Evolutionary conservation across 2,329 filamentous ascomycete species (phyloP).

Genomic region (Penicillium sp.): DNA sequence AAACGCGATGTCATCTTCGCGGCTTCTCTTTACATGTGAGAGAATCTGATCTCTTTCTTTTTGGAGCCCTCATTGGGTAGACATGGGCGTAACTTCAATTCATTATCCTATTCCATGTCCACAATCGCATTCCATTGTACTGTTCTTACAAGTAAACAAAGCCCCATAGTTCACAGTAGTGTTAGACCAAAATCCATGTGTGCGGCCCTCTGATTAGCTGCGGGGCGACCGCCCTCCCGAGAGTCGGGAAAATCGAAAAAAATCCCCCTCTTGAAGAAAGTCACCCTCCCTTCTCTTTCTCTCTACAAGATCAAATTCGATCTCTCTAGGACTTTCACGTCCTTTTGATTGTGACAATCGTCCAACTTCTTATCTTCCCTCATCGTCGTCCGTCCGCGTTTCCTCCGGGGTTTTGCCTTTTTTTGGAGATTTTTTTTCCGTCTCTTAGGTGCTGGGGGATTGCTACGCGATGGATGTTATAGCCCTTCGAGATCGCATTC

Average conservation of each 20-base stretch:
- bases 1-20: constrained; percentile 92
- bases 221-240: constrained; percentile 25
- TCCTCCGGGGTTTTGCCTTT: constrained; percentile 22
- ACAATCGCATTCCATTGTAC: no score
- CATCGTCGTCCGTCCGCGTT: constrained; percentile 20
- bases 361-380: constrained; percentile 6
- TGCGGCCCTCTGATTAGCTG: constrained; percentile 31
- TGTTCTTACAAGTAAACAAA: not conserved
- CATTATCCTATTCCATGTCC: no score
- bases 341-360: constrained; percentile 8
- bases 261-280: constrained; percentile 17
- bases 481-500: constrained; percentile 60
- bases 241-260: constrained; percentile 23
- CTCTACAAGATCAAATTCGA: constrained; percentile 15
- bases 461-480: constrained; percentile 55
- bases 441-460: constrained; percentile 33
- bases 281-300: constrained; percentile 21
- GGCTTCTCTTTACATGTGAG: constrained; percentile 78
- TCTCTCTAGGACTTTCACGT: constrained; percentile 14
- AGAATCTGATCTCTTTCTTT: not conserved
- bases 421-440: constrained; percentile 23
- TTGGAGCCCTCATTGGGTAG: not conserved
- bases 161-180: not conserved
- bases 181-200: constrained; percentile 17
- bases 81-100: not conserved